These are phyloP conservation scores for Catunica adiposa DNA, from an alignment of 2,329 filamentous ascomycete genomes.

Conservation along the genomic window DNA sequence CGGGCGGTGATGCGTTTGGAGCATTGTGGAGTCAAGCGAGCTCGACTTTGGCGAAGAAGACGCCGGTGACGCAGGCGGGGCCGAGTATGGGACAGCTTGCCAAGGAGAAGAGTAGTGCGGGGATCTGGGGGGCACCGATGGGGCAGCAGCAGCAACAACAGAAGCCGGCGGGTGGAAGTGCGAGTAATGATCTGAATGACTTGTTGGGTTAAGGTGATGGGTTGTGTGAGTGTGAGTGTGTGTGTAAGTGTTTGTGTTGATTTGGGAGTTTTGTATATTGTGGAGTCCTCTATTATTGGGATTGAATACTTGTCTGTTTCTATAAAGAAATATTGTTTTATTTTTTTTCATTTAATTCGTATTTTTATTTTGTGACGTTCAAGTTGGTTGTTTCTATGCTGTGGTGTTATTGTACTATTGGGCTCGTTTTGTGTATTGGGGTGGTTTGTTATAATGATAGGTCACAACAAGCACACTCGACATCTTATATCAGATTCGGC, in stretches of 20 bases:
- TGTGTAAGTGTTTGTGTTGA: background rate
- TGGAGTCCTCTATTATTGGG: too few relatives aligned
- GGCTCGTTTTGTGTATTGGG: too few relatives aligned
- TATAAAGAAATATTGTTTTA: background rate
- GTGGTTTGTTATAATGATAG: too few relatives aligned
- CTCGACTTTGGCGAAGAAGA: conserved; percentile 57
- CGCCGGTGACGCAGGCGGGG: conserved; percentile 43
- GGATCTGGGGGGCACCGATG: conserved; percentile 63
- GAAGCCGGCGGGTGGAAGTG: conserved; percentile 17
- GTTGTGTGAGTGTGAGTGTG: background rate
- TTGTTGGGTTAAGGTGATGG: conserved; percentile 27
- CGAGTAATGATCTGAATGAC: conserved; percentile 29
- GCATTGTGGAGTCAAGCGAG: conserved; percentile 67
- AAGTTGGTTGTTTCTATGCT: background rate
- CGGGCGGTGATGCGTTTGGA: conserved; percentile 74
- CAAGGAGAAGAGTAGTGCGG: conserved; percentile 92
- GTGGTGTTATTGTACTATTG: too few relatives aligned
- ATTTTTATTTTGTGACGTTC: background rate
- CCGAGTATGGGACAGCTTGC: conserved; percentile 84
- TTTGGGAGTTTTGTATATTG: background rate
- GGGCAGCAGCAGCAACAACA: conserved; percentile 14
- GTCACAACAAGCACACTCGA: too few relatives aligned
- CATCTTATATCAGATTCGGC: too few relatives aligned
- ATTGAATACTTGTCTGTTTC: background rate
- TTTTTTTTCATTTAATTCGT: background rate